A percentile compares a stretch with the other conserved stretches of the same genome.
These are phyloP conservation scores for Leptodermis oblonga DNA, from an alignment of 257 asterid species.

Conservation along the genomic window DNA sequence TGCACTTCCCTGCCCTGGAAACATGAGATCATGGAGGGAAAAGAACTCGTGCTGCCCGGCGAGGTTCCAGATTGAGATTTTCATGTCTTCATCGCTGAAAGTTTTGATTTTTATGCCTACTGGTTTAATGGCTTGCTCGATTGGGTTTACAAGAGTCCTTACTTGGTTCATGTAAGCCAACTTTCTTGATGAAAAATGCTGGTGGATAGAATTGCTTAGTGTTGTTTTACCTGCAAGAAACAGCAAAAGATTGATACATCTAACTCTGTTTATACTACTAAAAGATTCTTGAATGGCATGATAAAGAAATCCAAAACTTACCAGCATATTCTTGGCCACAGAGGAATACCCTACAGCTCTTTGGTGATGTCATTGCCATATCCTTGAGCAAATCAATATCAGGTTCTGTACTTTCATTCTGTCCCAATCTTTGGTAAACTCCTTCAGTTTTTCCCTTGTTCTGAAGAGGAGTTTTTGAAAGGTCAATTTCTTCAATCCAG, in stretches of 20 bases:
- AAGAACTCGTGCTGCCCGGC: constrained; percentile 65
- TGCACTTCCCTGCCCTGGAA: constrained; percentile 80
- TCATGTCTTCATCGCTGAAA: constrained; percentile 60
- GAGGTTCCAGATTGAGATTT: constrained; percentile 78
- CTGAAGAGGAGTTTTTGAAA: constrained; percentile 61
- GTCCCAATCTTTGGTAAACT: constrained; percentile 50
- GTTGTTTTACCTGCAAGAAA: constrained; percentile 57
- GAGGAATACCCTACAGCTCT: constrained; percentile 58
- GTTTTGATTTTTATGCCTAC: constrained; percentile 57
- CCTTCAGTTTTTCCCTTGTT: constrained; percentile 55
- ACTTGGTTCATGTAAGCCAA: constrained; percentile 58
- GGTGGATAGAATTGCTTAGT: constrained; percentile 50
- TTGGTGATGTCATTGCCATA: constrained; percentile 62
- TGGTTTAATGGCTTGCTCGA: constrained; percentile 64
- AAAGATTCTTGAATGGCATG: neutral
- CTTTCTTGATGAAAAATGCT: constrained; percentile 50
- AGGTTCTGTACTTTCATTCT: constrained; percentile 47
- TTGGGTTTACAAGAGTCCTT: constrained; percentile 64
- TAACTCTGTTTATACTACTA: neutral
- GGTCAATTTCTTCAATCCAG: constrained; percentile 76
- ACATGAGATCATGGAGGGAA: constrained; percentile 71
- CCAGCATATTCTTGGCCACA: constrained; percentile 80
- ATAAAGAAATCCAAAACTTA: constrained; percentile 12
- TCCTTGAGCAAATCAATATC: constrained; percentile 60
- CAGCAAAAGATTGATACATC: constrained; percentile 5